A percentile compares a stretch with the other conserved stretches of the same genome.
Evolutionary conservation across 495 filamentous ascomycete species (phyloP).

Genomic region (Penicillium salamii): DNA sequence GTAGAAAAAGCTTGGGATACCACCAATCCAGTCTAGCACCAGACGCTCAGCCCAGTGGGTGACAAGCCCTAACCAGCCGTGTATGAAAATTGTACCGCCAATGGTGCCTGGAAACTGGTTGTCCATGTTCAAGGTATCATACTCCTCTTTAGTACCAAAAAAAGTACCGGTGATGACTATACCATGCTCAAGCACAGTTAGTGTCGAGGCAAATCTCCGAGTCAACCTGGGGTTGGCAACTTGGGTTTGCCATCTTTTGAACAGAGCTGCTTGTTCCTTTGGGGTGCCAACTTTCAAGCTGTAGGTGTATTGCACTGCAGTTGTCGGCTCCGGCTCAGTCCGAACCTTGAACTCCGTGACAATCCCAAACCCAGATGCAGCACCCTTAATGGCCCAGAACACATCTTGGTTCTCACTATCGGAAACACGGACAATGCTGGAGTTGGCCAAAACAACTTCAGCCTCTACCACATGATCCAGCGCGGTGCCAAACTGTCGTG

Average conservation of each 20-base stretch:
- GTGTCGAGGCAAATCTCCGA: conserved; percentile 47
- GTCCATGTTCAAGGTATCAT: conserved; percentile 29
- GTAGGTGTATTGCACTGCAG: conserved; percentile 39
- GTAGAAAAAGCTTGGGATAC: conserved; percentile 38
- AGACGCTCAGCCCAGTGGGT: conserved; percentile 47
- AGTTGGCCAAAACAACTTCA: conserved; percentile 59
- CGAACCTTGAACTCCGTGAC: conserved; percentile 46
- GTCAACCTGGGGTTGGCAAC: conserved; percentile 42
- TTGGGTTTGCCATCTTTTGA: conserved; percentile 40
- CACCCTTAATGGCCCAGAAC: conserved; percentile 53
- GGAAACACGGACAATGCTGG: conserved; percentile 40
- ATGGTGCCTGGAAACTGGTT: conserved; percentile 28
- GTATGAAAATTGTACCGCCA: conserved; percentile 35
- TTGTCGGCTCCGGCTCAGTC: conserved; percentile 33
- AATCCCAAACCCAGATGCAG: conserved; percentile 42
- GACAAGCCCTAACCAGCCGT: conserved; percentile 55
- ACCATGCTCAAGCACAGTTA: conserved; percentile 24
- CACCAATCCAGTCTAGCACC: conserved; percentile 26
- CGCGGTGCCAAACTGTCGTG: conserved; percentile 61
- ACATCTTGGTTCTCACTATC: conserved; percentile 40
- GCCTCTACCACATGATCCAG: conserved; percentile 56
- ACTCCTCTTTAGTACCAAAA: conserved; percentile 41
- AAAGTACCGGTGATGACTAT: conserved; percentile 37
- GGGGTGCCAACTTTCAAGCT: conserved; percentile 34
- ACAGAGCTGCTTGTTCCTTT: conserved; percentile 22